A percentile compares a stretch with the other conserved stretches of the same genome.
Conservation (phyloP, 2,329 filamentous ascomycete species). For the Xylariaceae sp. region DNA sequence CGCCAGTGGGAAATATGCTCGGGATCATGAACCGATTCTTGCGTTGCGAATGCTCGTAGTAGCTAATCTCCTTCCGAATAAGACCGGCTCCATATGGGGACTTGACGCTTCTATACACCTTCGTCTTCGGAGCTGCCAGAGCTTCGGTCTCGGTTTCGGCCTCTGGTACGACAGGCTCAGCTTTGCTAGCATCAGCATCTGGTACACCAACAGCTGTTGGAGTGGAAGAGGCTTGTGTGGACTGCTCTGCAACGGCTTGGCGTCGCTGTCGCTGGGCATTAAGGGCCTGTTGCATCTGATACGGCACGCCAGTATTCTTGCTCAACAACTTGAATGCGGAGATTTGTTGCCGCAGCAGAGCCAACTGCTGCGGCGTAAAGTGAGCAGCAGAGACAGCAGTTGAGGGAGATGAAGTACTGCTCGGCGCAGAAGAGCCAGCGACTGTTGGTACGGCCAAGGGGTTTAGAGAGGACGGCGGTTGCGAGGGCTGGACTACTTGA, state of each 20-base stretch:
- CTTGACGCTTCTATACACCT: slow-evolving; percentile 66
- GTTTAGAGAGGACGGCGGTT: slow-evolving; percentile 34
- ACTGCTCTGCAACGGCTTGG: slow-evolving; percentile 47
- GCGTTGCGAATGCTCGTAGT: slow-evolving; percentile 71
- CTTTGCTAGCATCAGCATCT: slow-evolving; percentile 17
- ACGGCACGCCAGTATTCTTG: slow-evolving; percentile 78
- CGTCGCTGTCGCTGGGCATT: slow-evolving; percentile 69
- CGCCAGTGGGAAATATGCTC: slow-evolving; percentile 79
- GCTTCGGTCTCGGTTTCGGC: slow-evolving; percentile 29
- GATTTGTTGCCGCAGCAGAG: slow-evolving; percentile 77
- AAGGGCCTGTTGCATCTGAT: slow-evolving; percentile 73
- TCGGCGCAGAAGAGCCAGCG: slow-evolving; percentile 29
- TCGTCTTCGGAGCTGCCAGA: slow-evolving; percentile 36
- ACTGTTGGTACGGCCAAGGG: slow-evolving; percentile 38
- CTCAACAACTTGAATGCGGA: slow-evolving; percentile 84
- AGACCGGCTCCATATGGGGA: slow-evolving; percentile 60
- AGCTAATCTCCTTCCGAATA: slow-evolving; percentile 60
- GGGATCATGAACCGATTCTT: slow-evolving; percentile 76
- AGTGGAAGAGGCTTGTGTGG: slow-evolving; percentile 37
- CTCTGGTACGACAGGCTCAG: slow-evolving; percentile 12
- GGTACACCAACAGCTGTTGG: slow-evolving; percentile 41
- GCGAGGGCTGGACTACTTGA: slow-evolving; percentile 34
- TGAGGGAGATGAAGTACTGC: slow-evolving; percentile 33
- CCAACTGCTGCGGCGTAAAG: slow-evolving; percentile 74
- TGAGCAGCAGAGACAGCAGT: slow-evolving; percentile 38